phyloP scores from a whole-genome alignment of 768 basidiomycete species.

The Hygrophorus russula region DNA sequence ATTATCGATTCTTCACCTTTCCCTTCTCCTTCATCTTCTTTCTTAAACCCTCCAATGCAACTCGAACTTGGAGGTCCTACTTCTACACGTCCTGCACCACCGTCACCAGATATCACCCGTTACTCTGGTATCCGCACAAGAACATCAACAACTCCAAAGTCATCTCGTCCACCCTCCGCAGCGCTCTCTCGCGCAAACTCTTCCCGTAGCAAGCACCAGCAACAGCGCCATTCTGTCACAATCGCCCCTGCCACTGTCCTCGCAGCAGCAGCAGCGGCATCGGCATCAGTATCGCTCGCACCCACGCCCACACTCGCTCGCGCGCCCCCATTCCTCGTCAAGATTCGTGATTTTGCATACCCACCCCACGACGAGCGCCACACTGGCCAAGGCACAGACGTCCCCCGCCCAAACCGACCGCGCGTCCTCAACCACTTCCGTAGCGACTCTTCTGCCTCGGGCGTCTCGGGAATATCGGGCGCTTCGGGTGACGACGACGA shows the following conservation, averaged over 20 bases:
- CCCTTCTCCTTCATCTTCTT: no score
- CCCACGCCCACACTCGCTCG: constrained; percentile 11
- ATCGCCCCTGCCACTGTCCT: constrained; percentile 2
- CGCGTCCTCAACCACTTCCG: constrained; percentile 21
- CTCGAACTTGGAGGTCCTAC: no score
- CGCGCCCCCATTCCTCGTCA: no score
- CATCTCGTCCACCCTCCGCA: constrained; percentile 6
- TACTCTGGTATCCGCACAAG: no score
- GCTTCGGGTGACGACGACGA: constrained; percentile 13
- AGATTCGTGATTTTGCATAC: constrained; percentile 34
- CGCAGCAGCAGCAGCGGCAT: constrained; percentile 1
- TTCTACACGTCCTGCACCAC: no score
- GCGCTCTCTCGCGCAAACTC: constrained; percentile 9
- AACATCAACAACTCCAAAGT: neutral
- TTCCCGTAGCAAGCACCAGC: constrained; percentile 5
- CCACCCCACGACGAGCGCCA: constrained; percentile 23
- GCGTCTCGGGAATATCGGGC: no score
- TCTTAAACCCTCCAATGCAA: no score
- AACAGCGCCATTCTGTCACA: no score
- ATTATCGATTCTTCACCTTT: no score
- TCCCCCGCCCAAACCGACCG: constrained; percentile 29
- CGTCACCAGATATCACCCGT: no score
- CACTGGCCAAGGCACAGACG: constrained; percentile 25
- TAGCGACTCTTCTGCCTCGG: no score
- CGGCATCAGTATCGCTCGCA: constrained; percentile 5